Conservation (phyloP, 108 stramenopile species). For the Cylindrotheca closterium region DNA sequence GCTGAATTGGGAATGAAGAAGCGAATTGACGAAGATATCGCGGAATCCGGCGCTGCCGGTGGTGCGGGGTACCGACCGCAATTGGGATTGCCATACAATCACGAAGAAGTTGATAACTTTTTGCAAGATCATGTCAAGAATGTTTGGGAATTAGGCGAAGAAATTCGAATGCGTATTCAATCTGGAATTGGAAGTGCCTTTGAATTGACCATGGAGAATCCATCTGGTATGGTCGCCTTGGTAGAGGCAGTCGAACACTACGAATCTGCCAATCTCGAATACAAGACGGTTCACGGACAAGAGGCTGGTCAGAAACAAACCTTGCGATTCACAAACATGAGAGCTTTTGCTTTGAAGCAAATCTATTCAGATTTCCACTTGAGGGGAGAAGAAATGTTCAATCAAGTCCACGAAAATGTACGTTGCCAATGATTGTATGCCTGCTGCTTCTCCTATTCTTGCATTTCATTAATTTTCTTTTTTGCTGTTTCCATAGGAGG, state of each 20-base stretch:
- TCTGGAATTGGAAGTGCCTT: slow-evolving; percentile 80
- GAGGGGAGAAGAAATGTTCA: slow-evolving; percentile 74
- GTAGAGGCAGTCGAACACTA: slow-evolving; percentile 90
- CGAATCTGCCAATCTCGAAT: slow-evolving; percentile 72
- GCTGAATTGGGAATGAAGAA: slow-evolving; percentile 87
- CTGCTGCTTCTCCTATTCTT: not conserved
- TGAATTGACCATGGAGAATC: slow-evolving; percentile 83
- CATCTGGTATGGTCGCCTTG: slow-evolving; percentile 87
- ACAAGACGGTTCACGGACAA: slow-evolving; percentile 58
- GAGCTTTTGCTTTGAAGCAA: slow-evolving; percentile 79
- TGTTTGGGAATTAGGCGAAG: slow-evolving; percentile 92
- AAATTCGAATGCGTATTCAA: slow-evolving; percentile 81
- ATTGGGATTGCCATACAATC: slow-evolving; percentile 37
- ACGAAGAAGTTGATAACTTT: slow-evolving; percentile 76
- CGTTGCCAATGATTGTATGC: slow-evolving; percentile 1
- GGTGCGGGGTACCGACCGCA: not conserved
- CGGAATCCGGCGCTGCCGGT: not conserved
- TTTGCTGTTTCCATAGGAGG: not conserved
- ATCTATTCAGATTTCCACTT: slow-evolving; percentile 83
- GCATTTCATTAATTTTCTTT: not conserved
- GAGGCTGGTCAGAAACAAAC: slow-evolving; percentile 44
- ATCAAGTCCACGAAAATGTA: slow-evolving; percentile 53
- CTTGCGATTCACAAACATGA: slow-evolving; percentile 84
- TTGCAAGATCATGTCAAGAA: slow-evolving; percentile 84
- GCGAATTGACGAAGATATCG: slow-evolving; percentile 47